Conservation (phyloP, 805 yeast species). For the Schwanniomyces vanrijiae region DNA sequence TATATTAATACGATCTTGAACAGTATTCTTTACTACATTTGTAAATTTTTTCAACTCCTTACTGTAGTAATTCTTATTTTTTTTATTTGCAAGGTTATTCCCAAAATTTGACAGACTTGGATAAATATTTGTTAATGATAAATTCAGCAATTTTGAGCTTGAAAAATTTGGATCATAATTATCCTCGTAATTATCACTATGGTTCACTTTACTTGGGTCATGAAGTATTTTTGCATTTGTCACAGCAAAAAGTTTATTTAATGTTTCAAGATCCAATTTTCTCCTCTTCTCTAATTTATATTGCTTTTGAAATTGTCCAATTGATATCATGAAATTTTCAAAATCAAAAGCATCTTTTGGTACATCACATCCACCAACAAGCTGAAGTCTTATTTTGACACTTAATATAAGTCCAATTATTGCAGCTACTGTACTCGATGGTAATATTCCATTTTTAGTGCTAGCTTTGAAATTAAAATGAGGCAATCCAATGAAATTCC, state of each 20-base stretch:
- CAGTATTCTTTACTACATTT: constrained; percentile 69
- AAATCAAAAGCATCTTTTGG: constrained; percentile 86
- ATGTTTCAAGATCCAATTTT: constrained; percentile 58
- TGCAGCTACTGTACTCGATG: constrained; percentile 73
- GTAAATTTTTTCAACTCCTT: constrained; percentile 51
- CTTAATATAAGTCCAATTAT: constrained; percentile 75
- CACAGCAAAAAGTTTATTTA: constrained; percentile 31
- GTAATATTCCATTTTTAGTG: constrained; percentile 54
- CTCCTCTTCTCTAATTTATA: constrained; percentile 51
- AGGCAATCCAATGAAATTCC: constrained; percentile 68
- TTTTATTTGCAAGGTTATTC: constrained; percentile 8
- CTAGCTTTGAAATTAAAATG: constrained; percentile 42
- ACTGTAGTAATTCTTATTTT: constrained; percentile 34
- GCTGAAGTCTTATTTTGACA: constrained; percentile 58
- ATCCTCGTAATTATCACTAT: constrained; percentile 2
- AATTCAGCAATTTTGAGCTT: not conserved
- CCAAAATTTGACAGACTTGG: not conserved
- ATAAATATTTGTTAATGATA: not conserved
- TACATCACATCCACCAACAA: constrained; percentile 44
- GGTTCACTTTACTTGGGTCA: constrained; percentile 16
- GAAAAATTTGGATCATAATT: not conserved
- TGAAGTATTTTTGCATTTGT: constrained; percentile 34
- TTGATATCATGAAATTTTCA: constrained; percentile 62
- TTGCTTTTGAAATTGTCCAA: constrained; percentile 78
- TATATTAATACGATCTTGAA: constrained; percentile 53